Evolutionary conservation across 1,284 basidiomycete genomes (phyloP), one percentile per base, ranked within the genome.

Genomic region (Sporisorium scitamineum): DNA sequence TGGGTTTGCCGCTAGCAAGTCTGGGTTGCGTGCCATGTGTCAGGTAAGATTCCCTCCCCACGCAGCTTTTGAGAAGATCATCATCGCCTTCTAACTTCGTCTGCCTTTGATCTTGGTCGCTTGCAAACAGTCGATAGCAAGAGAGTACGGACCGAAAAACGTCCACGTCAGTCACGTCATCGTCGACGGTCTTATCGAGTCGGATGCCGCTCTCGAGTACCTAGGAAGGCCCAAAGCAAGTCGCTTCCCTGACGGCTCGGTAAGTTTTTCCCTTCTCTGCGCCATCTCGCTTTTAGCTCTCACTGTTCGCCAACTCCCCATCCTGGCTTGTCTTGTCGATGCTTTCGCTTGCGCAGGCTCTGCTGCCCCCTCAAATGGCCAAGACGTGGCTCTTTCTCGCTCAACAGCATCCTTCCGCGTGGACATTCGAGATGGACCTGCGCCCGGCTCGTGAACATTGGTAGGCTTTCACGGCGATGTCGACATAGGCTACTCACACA

Each of bases 351-450:
- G 16, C 27, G 48, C 53, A 80, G 78, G 71, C 65, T 37, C 58
- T 80, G 29, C 56, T 70, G 5, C 78, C 79, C 2, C 59, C 68
- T 14, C 77, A 82, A 37, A 77, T 79, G 76, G 78, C 78, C n/a
- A 82, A 82, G 66, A 68, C 73, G 0, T 82, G 76, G 76, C 61
- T 80, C 8, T 82, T 80, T 47, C 67, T 82, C 11, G 80, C 80
- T 11, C 78, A 78, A 32, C 80, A 82, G 39, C 64, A 75, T 51
- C 70, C 56, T 0, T 68, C 67, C 10, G 56, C 54, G 11, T 82
- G 80, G 80, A 82, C 79, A 0, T 70, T 73, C 37, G 80, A 82
- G 53, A 45, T 82, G 52, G 80, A 82, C 39, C 58, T 82, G 8
- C 61, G 80, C 0, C 79, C 80, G 1, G 79, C 80, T 44, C 67